Base-by-base conservation (phyloP, 202 grass and related monocot genomes). In the Digitaria exilis region DNA sequence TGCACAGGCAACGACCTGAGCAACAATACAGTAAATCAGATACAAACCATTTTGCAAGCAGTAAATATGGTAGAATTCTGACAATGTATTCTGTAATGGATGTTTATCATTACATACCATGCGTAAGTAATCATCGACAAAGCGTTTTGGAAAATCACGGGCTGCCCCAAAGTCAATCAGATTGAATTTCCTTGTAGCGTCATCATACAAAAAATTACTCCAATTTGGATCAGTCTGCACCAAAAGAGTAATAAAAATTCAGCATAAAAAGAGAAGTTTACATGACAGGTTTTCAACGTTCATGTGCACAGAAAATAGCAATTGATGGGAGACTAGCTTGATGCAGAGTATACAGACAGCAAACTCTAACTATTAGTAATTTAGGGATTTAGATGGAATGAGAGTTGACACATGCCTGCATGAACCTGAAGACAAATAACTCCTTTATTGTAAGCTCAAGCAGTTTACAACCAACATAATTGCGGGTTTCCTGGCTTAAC, bases 141-240 rank as follows among this genome's bases (percentile, higher is more conserved):
- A 98, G 71, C 79, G 75, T 68, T 89, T 89, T 49, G 92, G 69
- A 69, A 93, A 98, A 51, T 92, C 96, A 74, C 87, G 78, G 44
- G 92, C 96, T 68, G 96, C 96, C 21, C 92, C 96, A 60, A 98
- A 98, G 80, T 98, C 96, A 44, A 98, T 98, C 57, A 98, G 89
- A 88, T 95, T 98, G 65, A 95, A 92, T 69, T 76, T 87, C 74
- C 71, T 93, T 72, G 77, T 69, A 75, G 82, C 56, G 39, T 95
- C 92, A 68, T 95, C 77, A 37, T 88, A 98, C 44, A 98, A 80
- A 68, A 98, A 98, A 80, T 98, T 95, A 77, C 96, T 88, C 96
- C 96, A 98, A 79, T 95, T 95, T 68, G 96, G 96, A 94, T 98
- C 96, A 43, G 96, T 98, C 96, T 98, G 96, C 74, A 76, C 48